Evolutionary conservation across 2,329 filamentous ascomycete genomes (phyloP), one percentile per base, ranked within the genome.

Genomic region (Ophiocordyceps unilateralis): DNA sequence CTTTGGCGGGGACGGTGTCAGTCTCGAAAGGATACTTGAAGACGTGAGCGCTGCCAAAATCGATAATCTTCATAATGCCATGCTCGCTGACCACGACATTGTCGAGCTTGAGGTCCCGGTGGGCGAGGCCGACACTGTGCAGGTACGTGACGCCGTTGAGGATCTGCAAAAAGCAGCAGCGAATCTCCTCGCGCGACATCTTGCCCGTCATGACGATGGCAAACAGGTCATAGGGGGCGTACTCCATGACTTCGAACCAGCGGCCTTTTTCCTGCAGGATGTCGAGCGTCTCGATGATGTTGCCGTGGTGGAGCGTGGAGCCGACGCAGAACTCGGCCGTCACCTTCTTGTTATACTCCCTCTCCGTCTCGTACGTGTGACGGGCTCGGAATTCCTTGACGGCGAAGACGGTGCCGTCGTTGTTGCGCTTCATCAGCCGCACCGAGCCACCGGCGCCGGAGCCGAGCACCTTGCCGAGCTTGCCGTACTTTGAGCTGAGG

Each of bases 211-310:
- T 98, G 50, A 98, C 91, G 49, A 93, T 94, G 12, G 91, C 91
- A 58, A 98, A 98, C 24, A 98, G 72, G 59, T 98, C 91, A 55
- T 72, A 98, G 0, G 91, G 91, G 11, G 88, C 91, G 56, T 93
- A 98, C 58, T 98, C 91, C 91, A 98, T 98, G 37, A 98, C 91
- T 56, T 96, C 89, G 55, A 87, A 98, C 86, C 91, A 98, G 49
- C 82, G 87, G 41, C 77, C 78, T 61, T 89, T 91, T 63, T 98
- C 91, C 51, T 93, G 84, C 11, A 98, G 77, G 48, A 98, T 93
- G 60, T 98, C 91, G 50, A 98, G 73, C 1, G 91, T 96, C 61
- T 98, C 91, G 53, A 98, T 96, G 51, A 98, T 87, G 58, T 98
- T 98, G 53, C 91, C 89, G 55, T 98, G 91, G 55, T 96, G 91